Conservation (phyloP, 2,329 filamentous ascomycete genomes). For the Fusarium sp. region DNA sequence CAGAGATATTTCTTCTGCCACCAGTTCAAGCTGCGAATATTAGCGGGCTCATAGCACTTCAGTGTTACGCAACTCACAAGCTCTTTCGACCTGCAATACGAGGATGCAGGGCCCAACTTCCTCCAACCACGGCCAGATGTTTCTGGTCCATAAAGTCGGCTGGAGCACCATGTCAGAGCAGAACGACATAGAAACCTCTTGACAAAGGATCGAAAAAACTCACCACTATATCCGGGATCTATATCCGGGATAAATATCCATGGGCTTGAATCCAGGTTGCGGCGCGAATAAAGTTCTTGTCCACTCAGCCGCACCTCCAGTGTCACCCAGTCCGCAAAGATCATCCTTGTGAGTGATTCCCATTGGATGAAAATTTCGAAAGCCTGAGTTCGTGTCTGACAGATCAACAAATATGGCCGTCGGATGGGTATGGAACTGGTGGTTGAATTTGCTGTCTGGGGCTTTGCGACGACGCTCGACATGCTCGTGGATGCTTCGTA, state of each 20-base stretch:
- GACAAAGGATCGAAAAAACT: background rate
- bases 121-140: constrained; percentile 21
- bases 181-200: rapidly evolving
- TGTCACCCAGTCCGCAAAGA: constrained; percentile 26
- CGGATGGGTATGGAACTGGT: constrained; percentile 8
- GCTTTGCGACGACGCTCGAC: constrained; percentile 7
- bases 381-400: constrained; percentile 9
- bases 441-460: constrained; percentile 6
- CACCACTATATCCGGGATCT: constrained; percentile 35
- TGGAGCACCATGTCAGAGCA: background rate
- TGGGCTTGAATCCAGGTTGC: constrained; percentile 26
- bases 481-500: constrained; percentile 25
- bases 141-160: constrained; percentile 37
- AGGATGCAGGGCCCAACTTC: constrained; percentile 29
- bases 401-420: constrained; percentile 9
- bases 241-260: constrained; percentile 33
- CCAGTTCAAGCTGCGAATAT: constrained; percentile 24
- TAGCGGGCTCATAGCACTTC: rapidly evolving
- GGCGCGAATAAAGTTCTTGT: constrained; percentile 2
- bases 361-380: constrained; percentile 21
- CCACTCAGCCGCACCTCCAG: constrained; percentile 32
- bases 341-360: constrained; percentile 10
- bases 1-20: constrained; percentile 35
- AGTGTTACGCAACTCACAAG: constrained; percentile 11
- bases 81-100: constrained; percentile 24